Conservation (phyloP, 2,329 filamentous ascomycete genomes). For the Pestalotiopsis sp. region DNA sequence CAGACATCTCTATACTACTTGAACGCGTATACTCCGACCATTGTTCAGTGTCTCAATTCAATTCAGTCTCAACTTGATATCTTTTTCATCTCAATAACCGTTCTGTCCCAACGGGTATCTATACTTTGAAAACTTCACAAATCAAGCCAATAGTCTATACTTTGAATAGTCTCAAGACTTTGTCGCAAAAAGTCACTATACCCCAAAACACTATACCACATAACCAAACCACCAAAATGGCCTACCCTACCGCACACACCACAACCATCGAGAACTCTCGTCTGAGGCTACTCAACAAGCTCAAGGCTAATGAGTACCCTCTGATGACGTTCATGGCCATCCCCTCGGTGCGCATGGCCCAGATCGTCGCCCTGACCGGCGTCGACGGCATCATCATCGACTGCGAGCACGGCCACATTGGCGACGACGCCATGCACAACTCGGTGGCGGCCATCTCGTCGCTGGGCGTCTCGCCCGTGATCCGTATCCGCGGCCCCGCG, state of each 20-base stretch:
- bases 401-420: conserved; percentile 8
- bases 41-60: not conserved
- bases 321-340: conserved; percentile 6
- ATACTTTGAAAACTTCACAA: not conserved
- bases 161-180: not conserved
- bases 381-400: conserved; percentile 8
- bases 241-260: not conserved
- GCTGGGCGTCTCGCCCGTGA: not conserved
- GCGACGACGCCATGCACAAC: conserved; percentile 9
- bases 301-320: conserved; percentile 5
- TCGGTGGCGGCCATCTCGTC: conserved; percentile 2
- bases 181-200: not conserved
- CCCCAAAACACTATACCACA: not conserved
- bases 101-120: not conserved
- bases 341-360: not conserved
- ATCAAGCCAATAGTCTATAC: not conserved
- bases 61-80: not conserved
- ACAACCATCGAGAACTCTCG: conserved; percentile 1
- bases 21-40: not conserved
- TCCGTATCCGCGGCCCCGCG: conserved; percentile 7
- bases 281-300: conserved; percentile 8
- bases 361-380: conserved; percentile 1
- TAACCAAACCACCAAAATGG: not conserved
- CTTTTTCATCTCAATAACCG: not conserved
- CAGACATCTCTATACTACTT: not conserved